Base-by-base conservation (phyloP, 108 stramenopile species). In the Nannochloropsis granulata region DNA sequence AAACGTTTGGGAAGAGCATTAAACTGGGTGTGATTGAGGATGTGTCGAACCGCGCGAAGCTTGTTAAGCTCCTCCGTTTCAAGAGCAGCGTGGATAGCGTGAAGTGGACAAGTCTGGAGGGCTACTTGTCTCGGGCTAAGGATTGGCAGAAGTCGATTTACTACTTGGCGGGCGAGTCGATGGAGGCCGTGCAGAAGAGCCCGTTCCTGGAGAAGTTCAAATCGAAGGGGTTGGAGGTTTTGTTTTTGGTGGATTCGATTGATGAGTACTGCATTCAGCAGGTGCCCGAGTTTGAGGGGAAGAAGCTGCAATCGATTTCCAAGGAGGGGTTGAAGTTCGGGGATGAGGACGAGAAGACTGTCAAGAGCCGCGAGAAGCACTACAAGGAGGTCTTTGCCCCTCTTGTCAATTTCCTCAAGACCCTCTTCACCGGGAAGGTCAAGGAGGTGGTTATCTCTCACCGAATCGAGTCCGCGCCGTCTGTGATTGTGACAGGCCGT, bases 121-220 rank as follows among this genome's bases (percentile, higher is more conserved):
- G 94, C 46, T 99, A 99, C 91, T 92, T 98, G 13, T 92, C 87
- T 25, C 91, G 93, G 86, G 98, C 97, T 97, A 95, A 95, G 90
- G 97, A 98, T 10, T 98, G 97, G 97, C 99, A 99, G 88, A 94
- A 96, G 85, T 93, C 96, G 78, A 99, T 99, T 82, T 99, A 94
- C 92, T 94, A 93, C 88, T 88, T 97, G 83, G 96, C 97, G 11
- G 99, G 97, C 45, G 93, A 94, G 83, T 88, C 87, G 82, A 91
- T 93, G 56, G 90, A 95, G 83, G 89, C 92, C 34, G 88, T 97
- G 24, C 88, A 94, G 83, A 90, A 94, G 85, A 95, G 94, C 23
- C 97, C 95, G 13, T 98, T 98, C 89, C 84, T 97, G 88, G 98
- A 98, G 89, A 92, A 86, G 83, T 93, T 96, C 85, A 82, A 86